These are phyloP conservation scores for Cladosporium sp. DNA, from an alignment of 2,329 filamentous ascomycete species.

Conservation along the genomic window DNA sequence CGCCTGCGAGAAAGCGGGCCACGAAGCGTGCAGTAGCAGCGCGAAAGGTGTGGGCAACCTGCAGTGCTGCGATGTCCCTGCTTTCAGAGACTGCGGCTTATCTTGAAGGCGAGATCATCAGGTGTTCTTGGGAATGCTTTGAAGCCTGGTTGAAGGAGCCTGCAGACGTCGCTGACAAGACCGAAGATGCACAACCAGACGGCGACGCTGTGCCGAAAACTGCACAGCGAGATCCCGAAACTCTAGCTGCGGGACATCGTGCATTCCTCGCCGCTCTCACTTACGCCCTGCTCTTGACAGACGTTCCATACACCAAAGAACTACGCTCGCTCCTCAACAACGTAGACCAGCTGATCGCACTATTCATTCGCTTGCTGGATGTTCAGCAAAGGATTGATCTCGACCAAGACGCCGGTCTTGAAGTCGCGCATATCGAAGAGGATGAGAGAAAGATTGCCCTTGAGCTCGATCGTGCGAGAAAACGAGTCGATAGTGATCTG, in stretches of 20 bases:
- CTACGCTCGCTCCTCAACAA: constrained; percentile 68
- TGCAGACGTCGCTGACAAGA: background rate
- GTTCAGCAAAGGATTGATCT: constrained; percentile 79
- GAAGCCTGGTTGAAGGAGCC: constrained; percentile 59
- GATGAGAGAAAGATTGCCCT: constrained; percentile 70
- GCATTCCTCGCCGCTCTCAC: constrained; percentile 70
- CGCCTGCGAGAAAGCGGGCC: constrained; percentile 63
- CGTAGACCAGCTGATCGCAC: constrained; percentile 78
- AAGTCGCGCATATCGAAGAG: constrained; percentile 53
- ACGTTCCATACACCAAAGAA: constrained; percentile 61
- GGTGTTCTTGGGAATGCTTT: constrained; percentile 78
- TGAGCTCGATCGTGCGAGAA: constrained; percentile 65
- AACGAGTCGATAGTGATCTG: constrained; percentile 66
- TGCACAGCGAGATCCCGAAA: constrained; percentile 74
- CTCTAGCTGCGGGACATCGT: constrained; percentile 75
- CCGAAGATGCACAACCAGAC: background rate
- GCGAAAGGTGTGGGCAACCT: constrained; percentile 86
- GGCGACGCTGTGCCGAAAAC: background rate
- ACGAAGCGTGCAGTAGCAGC: constrained; percentile 65
- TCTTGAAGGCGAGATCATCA: constrained; percentile 85
- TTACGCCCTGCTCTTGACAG: constrained; percentile 66
- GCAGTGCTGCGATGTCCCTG: constrained; percentile 84
- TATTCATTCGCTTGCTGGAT: constrained; percentile 71
- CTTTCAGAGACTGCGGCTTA: constrained; percentile 85
- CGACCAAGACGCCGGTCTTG: constrained; percentile 78